These are phyloP conservation scores for Halophytophthora batemanensis DNA, from an alignment of 352 stramenopile genomes.

Conservation along the genomic window DNA sequence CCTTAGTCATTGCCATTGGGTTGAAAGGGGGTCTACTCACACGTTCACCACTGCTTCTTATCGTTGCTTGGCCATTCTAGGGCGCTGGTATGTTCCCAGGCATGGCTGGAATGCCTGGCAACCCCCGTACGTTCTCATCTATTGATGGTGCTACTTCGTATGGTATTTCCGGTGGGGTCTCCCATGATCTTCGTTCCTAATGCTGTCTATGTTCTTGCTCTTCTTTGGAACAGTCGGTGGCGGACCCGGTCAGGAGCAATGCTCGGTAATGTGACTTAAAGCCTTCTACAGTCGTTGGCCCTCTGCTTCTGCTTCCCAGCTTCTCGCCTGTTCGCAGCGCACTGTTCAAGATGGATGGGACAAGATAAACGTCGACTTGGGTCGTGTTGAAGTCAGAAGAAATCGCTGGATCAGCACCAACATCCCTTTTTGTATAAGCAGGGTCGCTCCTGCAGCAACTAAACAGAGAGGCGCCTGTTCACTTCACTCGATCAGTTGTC, in stretches of 20 bases:
- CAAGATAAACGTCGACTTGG: too few species aligned
- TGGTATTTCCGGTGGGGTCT: too few species aligned
- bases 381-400: too few species aligned
- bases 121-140: conserved; percentile 61
- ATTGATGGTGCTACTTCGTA: too few species aligned
- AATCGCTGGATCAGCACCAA: not conserved
- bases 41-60: not conserved
- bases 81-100: conserved; percentile 73
- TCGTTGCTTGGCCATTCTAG: conserved; percentile 21
- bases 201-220: conserved; percentile 5
- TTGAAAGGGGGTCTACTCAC: conserved; percentile 1
- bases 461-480: conserved; percentile 12
- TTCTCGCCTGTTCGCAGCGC: too few species aligned
- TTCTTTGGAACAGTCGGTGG: conserved; percentile 36
- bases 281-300: not conserved
- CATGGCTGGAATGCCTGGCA: conserved; percentile 81
- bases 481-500: not conserved
- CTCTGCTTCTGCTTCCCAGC: too few species aligned
- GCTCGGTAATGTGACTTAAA: conserved; percentile 62
- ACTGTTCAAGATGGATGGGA: too few species aligned
- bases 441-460: too few species aligned
- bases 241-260: conserved; percentile 67
- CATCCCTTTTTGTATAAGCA: not conserved
- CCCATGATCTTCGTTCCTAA: too few species aligned
- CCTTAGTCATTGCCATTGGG: not conserved